Conservation (phyloP, 2,329 filamentous ascomycete species). For the Aspergillus sp. region DNA sequence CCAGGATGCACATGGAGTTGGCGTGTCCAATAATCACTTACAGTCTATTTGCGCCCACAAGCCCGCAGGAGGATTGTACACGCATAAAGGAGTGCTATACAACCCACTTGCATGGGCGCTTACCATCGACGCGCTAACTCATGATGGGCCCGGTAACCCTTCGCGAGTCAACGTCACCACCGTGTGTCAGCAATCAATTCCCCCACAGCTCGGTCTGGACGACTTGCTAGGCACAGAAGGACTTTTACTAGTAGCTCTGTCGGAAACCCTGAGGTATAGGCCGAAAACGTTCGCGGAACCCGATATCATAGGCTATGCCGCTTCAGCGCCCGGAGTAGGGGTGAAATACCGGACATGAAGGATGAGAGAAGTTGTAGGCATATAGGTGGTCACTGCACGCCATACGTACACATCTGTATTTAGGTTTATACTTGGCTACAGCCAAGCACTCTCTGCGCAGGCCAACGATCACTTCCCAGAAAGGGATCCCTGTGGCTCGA, state of each 20-base stretch:
- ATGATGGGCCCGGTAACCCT: conserved; percentile 49
- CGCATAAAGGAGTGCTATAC: conserved; percentile 54
- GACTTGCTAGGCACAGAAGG: conserved; percentile 52
- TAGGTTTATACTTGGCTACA: background rate
- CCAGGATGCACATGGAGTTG: conserved; percentile 44
- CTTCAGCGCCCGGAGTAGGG: background rate
- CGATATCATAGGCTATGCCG: conserved; percentile 44
- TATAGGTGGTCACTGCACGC: background rate
- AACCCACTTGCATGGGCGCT: conserved; percentile 49
- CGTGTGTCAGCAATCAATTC: conserved; percentile 42
- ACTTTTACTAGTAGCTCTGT: conserved; percentile 43
- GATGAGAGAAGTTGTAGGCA: background rate
- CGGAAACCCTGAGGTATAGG: conserved; percentile 35
- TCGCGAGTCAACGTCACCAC: conserved; percentile 41
- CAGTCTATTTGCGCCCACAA: conserved; percentile 45
- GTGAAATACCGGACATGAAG: background rate
- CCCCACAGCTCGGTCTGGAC: conserved; percentile 32
- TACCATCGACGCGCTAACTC: conserved; percentile 51
- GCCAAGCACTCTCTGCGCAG: background rate
- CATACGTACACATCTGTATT: background rate
- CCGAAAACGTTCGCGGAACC: conserved; percentile 44
- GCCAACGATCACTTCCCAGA: background rate
- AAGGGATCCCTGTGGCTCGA: background rate
- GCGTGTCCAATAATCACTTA: conserved; percentile 54
- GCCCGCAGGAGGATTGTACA: conserved; percentile 49